Evolutionary conservation across 164 flowering plant species (phyloP).

Genomic region (Tetracentron sinense): DNA sequence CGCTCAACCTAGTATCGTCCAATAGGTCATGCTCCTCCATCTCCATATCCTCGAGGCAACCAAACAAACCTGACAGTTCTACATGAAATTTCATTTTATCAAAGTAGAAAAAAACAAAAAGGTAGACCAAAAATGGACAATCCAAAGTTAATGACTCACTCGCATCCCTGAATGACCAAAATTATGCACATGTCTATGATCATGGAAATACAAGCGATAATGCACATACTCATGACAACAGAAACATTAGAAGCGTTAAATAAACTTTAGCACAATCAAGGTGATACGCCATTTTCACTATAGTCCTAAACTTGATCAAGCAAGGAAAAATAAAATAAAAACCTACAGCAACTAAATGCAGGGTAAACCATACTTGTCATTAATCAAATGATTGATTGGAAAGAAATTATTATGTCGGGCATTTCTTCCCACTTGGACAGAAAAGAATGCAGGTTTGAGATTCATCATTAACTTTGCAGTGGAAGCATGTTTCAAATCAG

Average conservation of each 20-base stretch:
- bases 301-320: not conserved
- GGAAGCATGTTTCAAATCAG: slow-evolving; percentile 5
- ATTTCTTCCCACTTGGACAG: not conserved
- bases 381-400: not conserved
- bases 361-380: not conserved
- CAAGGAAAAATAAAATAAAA: not conserved
- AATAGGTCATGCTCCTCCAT: not conserved
- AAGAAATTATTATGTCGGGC: slow-evolving; percentile 5
- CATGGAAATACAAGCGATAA: not conserved
- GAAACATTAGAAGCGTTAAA: not conserved
- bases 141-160: not conserved
- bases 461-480: slow-evolving; percentile 4
- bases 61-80: not conserved
- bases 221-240: not conserved
- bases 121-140: not conserved
- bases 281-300: not conserved
- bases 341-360: not conserved
- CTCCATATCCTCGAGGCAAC: not conserved
- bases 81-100: not conserved
- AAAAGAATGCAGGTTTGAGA: not conserved
- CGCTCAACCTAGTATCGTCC: not conserved
- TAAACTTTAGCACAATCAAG: not conserved
- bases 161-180: not conserved
- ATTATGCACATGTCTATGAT: not conserved
- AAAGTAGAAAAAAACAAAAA: not conserved